phyloP scores from a whole-genome alignment of 257 asterid genomes.

The Nicotiana attenuata region DNA sequence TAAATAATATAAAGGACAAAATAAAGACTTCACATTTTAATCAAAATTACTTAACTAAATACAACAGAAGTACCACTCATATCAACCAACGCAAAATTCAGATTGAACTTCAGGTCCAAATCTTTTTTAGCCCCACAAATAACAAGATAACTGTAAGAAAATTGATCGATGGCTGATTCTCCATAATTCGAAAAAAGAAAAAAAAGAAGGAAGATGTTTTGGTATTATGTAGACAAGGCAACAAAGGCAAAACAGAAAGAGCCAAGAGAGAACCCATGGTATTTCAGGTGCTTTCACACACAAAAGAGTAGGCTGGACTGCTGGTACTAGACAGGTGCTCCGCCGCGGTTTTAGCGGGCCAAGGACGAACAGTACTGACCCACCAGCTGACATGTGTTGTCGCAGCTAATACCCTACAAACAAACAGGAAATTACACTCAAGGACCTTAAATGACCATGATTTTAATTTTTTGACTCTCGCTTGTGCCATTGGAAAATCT shows the following conservation, averaged over 20 bases:
- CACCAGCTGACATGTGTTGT: background rate
- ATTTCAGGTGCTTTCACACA: conserved; percentile 16
- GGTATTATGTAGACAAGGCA: background rate
- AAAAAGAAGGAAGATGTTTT: background rate
- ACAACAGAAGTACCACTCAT: background rate
- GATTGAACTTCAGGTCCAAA: background rate
- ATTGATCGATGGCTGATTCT: background rate
- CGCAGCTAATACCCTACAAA: background rate
- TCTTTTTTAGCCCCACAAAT: background rate
- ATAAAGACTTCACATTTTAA: background rate
- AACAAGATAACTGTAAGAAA: background rate
- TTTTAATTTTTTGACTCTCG: too few relatives aligned
- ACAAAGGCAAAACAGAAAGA: background rate
- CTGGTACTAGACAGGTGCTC: background rate
- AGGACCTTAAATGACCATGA: too few relatives aligned
- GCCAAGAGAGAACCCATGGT: conserved; percentile 8
- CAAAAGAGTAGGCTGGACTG: background rate
- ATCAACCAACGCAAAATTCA: background rate
- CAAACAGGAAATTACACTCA: too few relatives aligned
- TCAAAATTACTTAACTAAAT: background rate
- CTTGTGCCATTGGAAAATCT: too few relatives aligned
- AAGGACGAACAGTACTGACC: background rate
- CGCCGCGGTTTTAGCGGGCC: conserved; percentile 17
- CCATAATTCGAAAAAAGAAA: background rate
- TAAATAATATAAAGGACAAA: background rate